phyloP scores from a whole-genome alignment of 2,329 filamentous ascomycete genomes.

The Huntiella bhutanensis region DNA sequence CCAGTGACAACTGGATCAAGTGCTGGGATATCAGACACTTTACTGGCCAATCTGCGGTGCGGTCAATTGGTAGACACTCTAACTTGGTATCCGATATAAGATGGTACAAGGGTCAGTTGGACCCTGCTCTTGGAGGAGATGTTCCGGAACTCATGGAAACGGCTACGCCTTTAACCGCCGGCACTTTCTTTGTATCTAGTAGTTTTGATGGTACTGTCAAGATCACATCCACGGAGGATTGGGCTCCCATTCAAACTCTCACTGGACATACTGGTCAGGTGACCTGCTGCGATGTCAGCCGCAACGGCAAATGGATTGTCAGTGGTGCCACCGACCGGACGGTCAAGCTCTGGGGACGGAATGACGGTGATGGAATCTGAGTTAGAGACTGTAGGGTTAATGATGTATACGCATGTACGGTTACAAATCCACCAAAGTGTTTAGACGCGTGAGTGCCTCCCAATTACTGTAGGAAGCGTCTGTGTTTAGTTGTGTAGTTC shows the following conservation, averaged over 20 bases:
- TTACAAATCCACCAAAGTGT: no score
- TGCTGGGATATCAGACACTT: conserved; percentile 85
- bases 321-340: conserved; percentile 89
- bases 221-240: conserved; percentile 90
- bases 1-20: conserved; percentile 87
- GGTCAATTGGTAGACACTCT: conserved; percentile 70
- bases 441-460: no score
- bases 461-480: no score
- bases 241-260: conserved; percentile 72
- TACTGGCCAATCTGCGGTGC: conserved; percentile 50
- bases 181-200: conserved; percentile 76
- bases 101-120: conserved; percentile 82
- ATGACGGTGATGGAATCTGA: conserved; percentile 43
- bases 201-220: conserved; percentile 94
- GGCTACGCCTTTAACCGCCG: conserved; percentile 65
- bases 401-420: conserved; percentile 48
- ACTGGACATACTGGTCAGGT: conserved; percentile 86
- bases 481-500: no score
- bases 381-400: conserved; percentile 73
- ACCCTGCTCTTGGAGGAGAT: conserved; percentile 38
- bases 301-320: conserved; percentile 78
- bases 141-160: conserved; percentile 44
- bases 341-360: conserved; percentile 87
- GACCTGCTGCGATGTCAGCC: conserved; percentile 71
- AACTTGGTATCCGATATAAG: conserved; percentile 82